phyloP scores from a whole-genome alignment of 2,329 filamentous ascomycete species.

The Aspergillus fumigatiaffinis region DNA sequence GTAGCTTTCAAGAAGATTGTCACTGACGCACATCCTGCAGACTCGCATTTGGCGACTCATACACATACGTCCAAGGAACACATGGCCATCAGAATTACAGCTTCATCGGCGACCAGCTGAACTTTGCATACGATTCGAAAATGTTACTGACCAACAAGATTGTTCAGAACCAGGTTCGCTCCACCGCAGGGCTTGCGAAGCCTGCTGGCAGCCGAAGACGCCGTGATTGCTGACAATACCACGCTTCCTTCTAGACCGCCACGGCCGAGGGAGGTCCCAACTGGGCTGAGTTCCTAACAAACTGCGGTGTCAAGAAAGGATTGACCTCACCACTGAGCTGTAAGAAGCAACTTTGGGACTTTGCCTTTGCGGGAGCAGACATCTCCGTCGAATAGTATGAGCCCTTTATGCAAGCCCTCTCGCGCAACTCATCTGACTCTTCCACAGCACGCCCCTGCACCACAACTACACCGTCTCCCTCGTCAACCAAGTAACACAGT shows the following conservation, averaged over 20 bases:
- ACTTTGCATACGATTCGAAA: conserved; percentile 43
- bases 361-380: conserved; percentile 54
- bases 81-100: conserved; percentile 49
- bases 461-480: conserved; percentile 50
- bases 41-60: conserved; percentile 31
- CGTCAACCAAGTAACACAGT: conserved; percentile 50
- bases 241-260: conserved; percentile 30
- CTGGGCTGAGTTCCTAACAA: conserved; percentile 53
- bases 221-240: background rate
- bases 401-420: background rate
- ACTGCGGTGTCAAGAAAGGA: conserved; percentile 46
- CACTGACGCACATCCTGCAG: conserved; percentile 8
- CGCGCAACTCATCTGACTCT: conserved; percentile 1
- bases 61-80: conserved; percentile 51
- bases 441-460: conserved; percentile 45
- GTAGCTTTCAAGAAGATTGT: conserved; percentile 1
- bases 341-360: conserved; percentile 51
- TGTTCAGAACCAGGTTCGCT: conserved; percentile 44
- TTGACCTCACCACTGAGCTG: conserved; percentile 44
- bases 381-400: conserved; percentile 42
- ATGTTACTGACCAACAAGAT: conserved; percentile 48
- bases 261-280: conserved; percentile 53
- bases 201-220: background rate
- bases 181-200: background rate
- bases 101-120: conserved; percentile 53